These are phyloP conservation scores for Chondrostereum purpureum DNA, from an alignment of 1,284 basidiomycete species.

Conservation along the genomic window DNA sequence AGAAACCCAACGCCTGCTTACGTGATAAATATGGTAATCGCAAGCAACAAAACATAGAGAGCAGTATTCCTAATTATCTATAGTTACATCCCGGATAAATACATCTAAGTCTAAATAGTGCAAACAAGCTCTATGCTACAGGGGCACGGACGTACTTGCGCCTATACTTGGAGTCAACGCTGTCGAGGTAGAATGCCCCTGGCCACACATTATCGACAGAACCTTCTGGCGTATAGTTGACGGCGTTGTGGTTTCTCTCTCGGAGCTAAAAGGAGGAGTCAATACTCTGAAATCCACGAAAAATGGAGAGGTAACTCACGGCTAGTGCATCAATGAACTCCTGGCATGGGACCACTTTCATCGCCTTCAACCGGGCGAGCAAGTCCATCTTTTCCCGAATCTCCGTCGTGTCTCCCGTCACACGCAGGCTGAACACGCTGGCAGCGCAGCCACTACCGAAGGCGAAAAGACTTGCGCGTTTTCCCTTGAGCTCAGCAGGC, in stretches of 20 bases:
- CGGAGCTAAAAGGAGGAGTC: slow-evolving; percentile 54
- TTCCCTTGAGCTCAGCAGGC: slow-evolving; percentile 63
- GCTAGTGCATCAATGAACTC: slow-evolving; percentile 50
- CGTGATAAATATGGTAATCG: too few relatives aligned
- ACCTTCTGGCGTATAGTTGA: slow-evolving; percentile 81
- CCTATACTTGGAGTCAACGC: slow-evolving; percentile 89
- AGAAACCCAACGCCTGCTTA: too few relatives aligned
- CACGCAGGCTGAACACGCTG: slow-evolving; percentile 82
- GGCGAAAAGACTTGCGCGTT: slow-evolving; percentile 87
- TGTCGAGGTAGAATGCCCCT: slow-evolving; percentile 89
- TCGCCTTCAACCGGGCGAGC: slow-evolving; percentile 68
- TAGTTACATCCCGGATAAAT: too few relatives aligned
- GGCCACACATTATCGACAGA: slow-evolving; percentile 91
- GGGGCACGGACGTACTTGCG: too few relatives aligned
- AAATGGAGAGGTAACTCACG: slow-evolving; percentile 37
- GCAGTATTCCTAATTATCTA: too few relatives aligned
- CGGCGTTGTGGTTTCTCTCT: slow-evolving; percentile 95
- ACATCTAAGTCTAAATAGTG: too few relatives aligned
- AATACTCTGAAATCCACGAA: slow-evolving; percentile 3
- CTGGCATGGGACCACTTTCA: slow-evolving; percentile 89
- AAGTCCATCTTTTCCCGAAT: slow-evolving; percentile 79
- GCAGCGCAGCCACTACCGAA: slow-evolving; percentile 92
- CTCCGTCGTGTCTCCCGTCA: slow-evolving; percentile 80
- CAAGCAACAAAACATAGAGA: too few relatives aligned
- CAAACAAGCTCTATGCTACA: too few relatives aligned